A percentile compares a stretch with the other conserved stretches of the same genome.
Evolutionary conservation across 345 rosid species (phyloP).

Genomic region (Citrus reticulata): DNA sequence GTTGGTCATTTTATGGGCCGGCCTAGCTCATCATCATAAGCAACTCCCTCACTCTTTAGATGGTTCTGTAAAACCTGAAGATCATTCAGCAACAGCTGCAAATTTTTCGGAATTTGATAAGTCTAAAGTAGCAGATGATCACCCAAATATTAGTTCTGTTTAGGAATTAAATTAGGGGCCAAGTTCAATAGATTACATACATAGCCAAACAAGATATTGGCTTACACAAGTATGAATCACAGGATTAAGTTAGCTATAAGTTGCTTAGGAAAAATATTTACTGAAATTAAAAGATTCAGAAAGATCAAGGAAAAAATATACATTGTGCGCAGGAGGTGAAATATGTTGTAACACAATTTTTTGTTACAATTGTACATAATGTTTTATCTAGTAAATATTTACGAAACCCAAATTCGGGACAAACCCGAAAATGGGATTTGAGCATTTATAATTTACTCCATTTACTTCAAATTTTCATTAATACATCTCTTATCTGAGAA

Average conservation of each 20-base stretch:
- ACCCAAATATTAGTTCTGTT: slow-evolving; percentile 15
- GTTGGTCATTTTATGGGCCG: slow-evolving; percentile 40
- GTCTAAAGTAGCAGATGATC: slow-evolving; percentile 4
- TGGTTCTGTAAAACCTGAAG: slow-evolving; percentile 32
- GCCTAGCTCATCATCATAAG: slow-evolving; percentile 21
- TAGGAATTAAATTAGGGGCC: not conserved
- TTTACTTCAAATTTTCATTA: no score
- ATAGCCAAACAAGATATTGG: slow-evolving; percentile 11
- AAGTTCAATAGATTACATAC: not conserved
- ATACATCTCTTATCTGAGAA: no score
- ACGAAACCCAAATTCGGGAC: not conserved
- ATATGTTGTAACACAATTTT: not conserved
- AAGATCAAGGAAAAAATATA: not conserved
- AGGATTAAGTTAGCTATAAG: not conserved
- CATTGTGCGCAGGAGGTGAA: not conserved
- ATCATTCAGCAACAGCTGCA: slow-evolving; percentile 13
- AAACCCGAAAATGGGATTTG: slow-evolving; percentile 7
- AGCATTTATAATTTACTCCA: no score
- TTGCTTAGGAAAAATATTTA: not conserved
- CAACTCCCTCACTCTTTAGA: slow-evolving; percentile 20
- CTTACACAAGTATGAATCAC: not conserved
- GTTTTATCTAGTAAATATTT: not conserved
- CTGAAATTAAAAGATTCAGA: not conserved
- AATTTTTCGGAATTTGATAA: slow-evolving; percentile 6
- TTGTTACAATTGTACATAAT: not conserved